A percentile compares a stretch with the other conserved stretches of the same genome.
Evolutionary conservation across 306 rosid genomes (phyloP).

Genomic region (Parietaria judaica): DNA sequence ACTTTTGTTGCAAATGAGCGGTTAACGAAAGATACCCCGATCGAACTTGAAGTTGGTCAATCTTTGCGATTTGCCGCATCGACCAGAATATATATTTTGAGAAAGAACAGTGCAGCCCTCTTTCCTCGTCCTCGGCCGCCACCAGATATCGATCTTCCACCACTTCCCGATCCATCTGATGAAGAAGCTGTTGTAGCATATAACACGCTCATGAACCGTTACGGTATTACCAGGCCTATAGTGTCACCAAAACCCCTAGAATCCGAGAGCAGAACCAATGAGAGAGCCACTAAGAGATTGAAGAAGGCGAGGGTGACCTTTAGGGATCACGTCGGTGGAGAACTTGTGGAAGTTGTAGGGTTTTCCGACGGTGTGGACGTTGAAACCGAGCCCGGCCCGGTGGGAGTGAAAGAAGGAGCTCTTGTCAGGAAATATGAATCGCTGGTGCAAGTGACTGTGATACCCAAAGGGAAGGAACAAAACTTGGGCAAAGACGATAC

Average conservation of each 20-base stretch:
- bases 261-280: slow-evolving; percentile 32
- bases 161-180: slow-evolving; percentile 84
- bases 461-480: slow-evolving; percentile 89
- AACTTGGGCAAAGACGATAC: slow-evolving; percentile 42
- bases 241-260: slow-evolving; percentile 35
- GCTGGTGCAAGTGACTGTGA: slow-evolving; percentile 78
- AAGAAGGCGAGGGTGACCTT: slow-evolving; percentile 74
- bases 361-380: slow-evolving; percentile 90
- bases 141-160: slow-evolving; percentile 60
- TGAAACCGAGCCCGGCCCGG: slow-evolving; percentile 91
- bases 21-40: slow-evolving; percentile 82
- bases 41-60: slow-evolving; percentile 92
- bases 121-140: slow-evolving; percentile 65
- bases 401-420: slow-evolving; percentile 97
- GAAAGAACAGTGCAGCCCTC: slow-evolving; percentile 83
- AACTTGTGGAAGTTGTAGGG: slow-evolving; percentile 83
- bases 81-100: slow-evolving; percentile 62
- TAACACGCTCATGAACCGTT: slow-evolving; percentile 76
- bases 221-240: slow-evolving; percentile 55
- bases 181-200: slow-evolving; percentile 86
- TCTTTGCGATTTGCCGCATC: slow-evolving; percentile 97
- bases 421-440: slow-evolving; percentile 93
- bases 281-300: slow-evolving; percentile 63
- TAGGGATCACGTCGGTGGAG: slow-evolving; percentile 94
- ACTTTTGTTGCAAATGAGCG: slow-evolving; percentile 98